These are phyloP conservation scores for Nephromyces sp. DNA, from an alignment of 169 alveolate genomes.

Conservation along the genomic window DNA sequence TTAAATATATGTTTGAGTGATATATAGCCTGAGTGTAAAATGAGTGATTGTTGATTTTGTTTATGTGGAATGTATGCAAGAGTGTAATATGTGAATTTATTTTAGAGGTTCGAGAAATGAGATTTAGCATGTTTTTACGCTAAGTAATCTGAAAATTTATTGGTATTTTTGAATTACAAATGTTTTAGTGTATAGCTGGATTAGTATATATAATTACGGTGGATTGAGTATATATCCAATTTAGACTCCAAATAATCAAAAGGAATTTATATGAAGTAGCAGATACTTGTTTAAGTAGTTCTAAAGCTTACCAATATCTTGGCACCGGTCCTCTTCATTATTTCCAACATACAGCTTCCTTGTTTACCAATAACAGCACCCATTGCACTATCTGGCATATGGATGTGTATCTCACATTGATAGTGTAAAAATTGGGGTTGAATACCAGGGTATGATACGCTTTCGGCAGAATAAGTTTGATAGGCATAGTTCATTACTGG, in stretches of 20 bases:
- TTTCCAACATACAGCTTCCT: slow-evolving; percentile 12
- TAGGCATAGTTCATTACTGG: no score
- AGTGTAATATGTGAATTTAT: no score
- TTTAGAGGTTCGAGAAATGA: no score
- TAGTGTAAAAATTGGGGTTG: neutral
- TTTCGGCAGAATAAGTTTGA: no score
- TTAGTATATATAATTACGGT: no score
- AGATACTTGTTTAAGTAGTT: no score
- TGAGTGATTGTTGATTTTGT: neutral
- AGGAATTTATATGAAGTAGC: no score
- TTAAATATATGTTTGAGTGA: no score
- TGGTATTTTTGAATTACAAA: neutral
- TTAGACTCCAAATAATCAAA: no score
- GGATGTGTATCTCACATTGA: slow-evolving; percentile 9
- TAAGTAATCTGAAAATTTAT: neutral
- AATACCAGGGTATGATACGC: neutral
- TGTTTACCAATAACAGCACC: slow-evolving; percentile 25
- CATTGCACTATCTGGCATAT: slow-evolving; percentile 11
- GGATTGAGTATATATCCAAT: no score
- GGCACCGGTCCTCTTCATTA: slow-evolving; percentile 16
- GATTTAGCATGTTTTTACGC: neutral
- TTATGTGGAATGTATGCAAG: no score
- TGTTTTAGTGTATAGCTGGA: neutral
- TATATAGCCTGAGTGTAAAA: neutral
- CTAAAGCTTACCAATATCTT: slow-evolving; percentile 8